Conservation (phyloP, 2,329 filamentous ascomycete species). For the Trichoderma gracile region DNA sequence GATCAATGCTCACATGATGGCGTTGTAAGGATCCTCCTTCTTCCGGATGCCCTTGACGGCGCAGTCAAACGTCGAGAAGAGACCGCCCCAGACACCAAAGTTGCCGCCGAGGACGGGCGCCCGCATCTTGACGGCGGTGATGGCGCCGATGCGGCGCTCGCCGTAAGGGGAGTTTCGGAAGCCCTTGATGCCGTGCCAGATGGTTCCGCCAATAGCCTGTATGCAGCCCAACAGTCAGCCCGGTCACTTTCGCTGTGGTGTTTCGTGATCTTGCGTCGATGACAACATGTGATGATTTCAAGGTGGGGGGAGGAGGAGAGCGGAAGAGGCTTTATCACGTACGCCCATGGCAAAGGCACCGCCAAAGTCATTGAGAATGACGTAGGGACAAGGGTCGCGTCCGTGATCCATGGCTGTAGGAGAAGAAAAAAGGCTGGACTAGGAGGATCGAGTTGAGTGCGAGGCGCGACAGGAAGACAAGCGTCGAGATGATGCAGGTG, state of each 20-base stretch:
- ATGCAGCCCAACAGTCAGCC: background rate
- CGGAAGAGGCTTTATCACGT: slow-evolving; percentile 43
- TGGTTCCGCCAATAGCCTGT: slow-evolving; percentile 73
- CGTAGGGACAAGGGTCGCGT: slow-evolving; percentile 94
- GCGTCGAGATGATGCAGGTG: background rate
- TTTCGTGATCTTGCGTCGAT: background rate
- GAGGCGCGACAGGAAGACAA: background rate
- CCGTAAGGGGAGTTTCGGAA: slow-evolving; percentile 88
- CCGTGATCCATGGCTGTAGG: slow-evolving; percentile 67
- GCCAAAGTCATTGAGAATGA: slow-evolving; percentile 95
- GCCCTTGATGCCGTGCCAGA: slow-evolving; percentile 97
- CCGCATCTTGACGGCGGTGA: slow-evolving; percentile 96
- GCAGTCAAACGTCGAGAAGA: slow-evolving; percentile 96
- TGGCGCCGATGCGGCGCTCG: slow-evolving; percentile 90
- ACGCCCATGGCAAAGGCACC: slow-evolving; percentile 97
- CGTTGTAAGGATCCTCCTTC: slow-evolving; percentile 98
- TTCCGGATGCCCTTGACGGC: slow-evolving; percentile 89
- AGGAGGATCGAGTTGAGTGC: background rate
- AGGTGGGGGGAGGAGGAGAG: slow-evolving; percentile 6
- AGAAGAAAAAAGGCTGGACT: background rate
- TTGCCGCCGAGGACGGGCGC: slow-evolving; percentile 96
- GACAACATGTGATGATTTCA: background rate
- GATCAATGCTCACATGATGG: slow-evolving; percentile 63
- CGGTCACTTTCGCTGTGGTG: background rate
- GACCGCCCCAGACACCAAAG: slow-evolving; percentile 95